phyloP scores from a whole-genome alignment of 2,329 filamentous ascomycete species.

The Colletotrichum sp. region DNA sequence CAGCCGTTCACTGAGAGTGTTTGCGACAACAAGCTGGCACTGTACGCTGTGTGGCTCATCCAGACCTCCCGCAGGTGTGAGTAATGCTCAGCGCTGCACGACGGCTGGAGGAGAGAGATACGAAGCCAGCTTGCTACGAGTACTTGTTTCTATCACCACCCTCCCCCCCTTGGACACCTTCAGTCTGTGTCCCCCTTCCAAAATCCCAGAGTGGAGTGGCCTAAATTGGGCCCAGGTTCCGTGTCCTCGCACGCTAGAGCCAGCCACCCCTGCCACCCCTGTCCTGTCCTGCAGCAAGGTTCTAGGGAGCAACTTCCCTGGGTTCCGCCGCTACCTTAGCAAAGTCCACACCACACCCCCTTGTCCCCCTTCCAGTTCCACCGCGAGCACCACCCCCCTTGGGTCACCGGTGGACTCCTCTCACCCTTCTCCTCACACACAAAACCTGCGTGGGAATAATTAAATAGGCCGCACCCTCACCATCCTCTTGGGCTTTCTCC shows the following conservation, averaged over 20 bases:
- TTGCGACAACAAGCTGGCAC: background rate
- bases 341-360: background rate
- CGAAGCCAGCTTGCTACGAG: background rate
- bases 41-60: background rate
- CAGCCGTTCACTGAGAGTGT: background rate
- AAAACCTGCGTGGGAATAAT: constrained; percentile 8
- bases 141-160: background rate
- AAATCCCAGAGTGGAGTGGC: background rate
- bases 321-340: background rate
- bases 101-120: background rate
- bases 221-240: constrained; percentile 1
- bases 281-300: background rate
- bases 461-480: constrained; percentile 27
- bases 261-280: background rate
- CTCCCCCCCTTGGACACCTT: background rate
- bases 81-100: background rate
- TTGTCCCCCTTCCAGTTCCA: background rate
- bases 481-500: constrained; percentile 18
- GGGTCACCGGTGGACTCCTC: background rate
- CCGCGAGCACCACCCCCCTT: background rate
- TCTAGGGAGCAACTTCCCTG: background rate
- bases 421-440: constrained; percentile 9
- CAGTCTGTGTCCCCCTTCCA: background rate
- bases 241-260: background rate
- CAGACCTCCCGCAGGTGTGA: background rate